Conservation (phyloP, 1,284 basidiomycete genomes). For the Ceratobasidium sp. region DNA sequence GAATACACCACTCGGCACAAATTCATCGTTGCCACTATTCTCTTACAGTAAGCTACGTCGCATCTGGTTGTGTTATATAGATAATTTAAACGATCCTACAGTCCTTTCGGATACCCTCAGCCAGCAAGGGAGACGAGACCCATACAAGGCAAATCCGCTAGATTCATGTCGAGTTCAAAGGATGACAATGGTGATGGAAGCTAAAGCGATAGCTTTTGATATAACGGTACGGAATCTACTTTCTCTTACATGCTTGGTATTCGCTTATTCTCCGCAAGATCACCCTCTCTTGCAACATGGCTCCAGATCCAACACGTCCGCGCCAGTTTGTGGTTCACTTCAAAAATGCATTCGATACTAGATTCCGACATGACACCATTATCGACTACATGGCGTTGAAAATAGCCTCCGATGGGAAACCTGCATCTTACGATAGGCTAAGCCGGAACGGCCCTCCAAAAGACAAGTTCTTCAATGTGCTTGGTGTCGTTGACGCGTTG, state of each 20-base stretch:
- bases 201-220: not conserved
- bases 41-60: not conserved
- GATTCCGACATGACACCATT: not conserved
- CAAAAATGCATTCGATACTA: not conserved
- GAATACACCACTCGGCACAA: slow-evolving; percentile 1
- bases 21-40: slow-evolving; percentile 17
- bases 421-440: not conserved
- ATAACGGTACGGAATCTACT: not conserved
- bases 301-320: not conserved
- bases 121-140: not conserved
- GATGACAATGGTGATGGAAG: not conserved
- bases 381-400: not conserved
- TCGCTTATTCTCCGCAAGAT: not conserved
- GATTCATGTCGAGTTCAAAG: not conserved
- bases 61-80: too few relatives aligned
- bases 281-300: not conserved
- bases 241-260: not conserved
- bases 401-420: not conserved
- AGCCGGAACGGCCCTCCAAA: slow-evolving; percentile 12
- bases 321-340: not conserved
- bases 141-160: slow-evolving; percentile 8
- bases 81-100: not conserved
- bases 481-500: slow-evolving; percentile 12
- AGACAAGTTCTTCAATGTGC: not conserved
- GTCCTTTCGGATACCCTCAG: not conserved